Evolutionary conservation across 768 basidiomycete species (phyloP).

Genomic region (Mycena venus): DNA sequence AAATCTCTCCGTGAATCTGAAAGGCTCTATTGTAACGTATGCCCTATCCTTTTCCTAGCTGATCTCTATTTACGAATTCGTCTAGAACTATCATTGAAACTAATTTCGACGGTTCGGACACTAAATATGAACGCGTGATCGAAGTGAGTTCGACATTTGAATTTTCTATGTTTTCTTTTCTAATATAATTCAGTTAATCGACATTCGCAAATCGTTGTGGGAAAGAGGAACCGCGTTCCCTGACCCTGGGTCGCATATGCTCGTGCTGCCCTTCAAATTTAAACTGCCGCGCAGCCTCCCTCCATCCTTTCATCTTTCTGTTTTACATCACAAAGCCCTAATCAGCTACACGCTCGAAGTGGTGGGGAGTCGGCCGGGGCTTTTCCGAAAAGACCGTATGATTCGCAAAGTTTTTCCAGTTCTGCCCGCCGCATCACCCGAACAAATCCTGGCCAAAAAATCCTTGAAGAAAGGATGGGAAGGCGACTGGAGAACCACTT

Average conservation of each 20-base stretch:
- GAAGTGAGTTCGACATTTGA: background rate
- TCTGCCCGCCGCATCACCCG: constrained; percentile 28
- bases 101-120: constrained; percentile 24
- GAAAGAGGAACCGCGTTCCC: constrained; percentile 18
- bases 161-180: background rate
- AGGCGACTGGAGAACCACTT: constrained; percentile 9
- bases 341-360: constrained; percentile 29
- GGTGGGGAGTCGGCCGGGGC: constrained; percentile 26
- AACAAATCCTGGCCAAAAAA: constrained; percentile 16
- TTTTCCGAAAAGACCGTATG: constrained; percentile 10
- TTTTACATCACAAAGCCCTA: background rate
- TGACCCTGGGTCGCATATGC: constrained; percentile 15
- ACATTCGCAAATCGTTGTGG: constrained; percentile 19
- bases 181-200: constrained; percentile 6
- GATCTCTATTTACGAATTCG: background rate
- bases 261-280: constrained; percentile 20
- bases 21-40: constrained; percentile 27
- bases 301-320: constrained; percentile 24
- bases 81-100: constrained; percentile 17
- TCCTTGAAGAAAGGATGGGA: constrained; percentile 19
- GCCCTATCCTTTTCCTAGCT: background rate
- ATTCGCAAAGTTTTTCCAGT: constrained; percentile 13
- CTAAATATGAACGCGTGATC: constrained; percentile 16
- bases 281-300: constrained; percentile 21
- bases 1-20: constrained; percentile 12